phyloP scores from a whole-genome alignment of 1,284 basidiomycete species.

The Coniophora puteana region DNA sequence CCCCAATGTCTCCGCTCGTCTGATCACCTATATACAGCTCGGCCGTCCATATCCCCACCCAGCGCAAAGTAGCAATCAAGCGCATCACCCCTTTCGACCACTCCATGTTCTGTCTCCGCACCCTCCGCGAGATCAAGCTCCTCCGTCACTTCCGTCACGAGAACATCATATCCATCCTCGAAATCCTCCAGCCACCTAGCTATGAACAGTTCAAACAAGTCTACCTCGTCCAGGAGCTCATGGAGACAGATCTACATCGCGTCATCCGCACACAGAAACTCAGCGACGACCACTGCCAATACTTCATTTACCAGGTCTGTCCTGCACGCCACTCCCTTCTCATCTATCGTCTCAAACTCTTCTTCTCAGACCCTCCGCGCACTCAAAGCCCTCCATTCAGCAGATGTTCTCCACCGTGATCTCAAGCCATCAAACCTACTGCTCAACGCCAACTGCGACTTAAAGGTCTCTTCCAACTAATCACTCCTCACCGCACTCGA shows the following conservation, averaged over 20 bases:
- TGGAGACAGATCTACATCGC: slow-evolving; percentile 74
- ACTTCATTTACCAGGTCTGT: slow-evolving; percentile 80
- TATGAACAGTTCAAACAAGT: slow-evolving; percentile 94
- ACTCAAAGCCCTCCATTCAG: slow-evolving; percentile 89
- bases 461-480: slow-evolving; percentile 57
- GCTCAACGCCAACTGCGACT: slow-evolving; percentile 92
- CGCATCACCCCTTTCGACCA: slow-evolving; percentile 93
- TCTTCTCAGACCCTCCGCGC: slow-evolving; percentile 73
- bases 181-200: slow-evolving; percentile 89
- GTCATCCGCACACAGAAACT: slow-evolving; percentile 79
- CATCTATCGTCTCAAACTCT: slow-evolving; percentile 10
- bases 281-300: slow-evolving; percentile 76
- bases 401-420: slow-evolving; percentile 85
- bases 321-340: slow-evolving; percentile 5
- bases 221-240: slow-evolving; percentile 76
- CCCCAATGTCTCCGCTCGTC: slow-evolving; percentile 3
- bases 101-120: slow-evolving; percentile 87
- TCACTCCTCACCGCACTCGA: slow-evolving; percentile 8
- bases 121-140: slow-evolving; percentile 83
- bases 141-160: slow-evolving; percentile 34
- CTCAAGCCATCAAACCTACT: slow-evolving; percentile 92
- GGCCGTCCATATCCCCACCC: slow-evolving; percentile 77
- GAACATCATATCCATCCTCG: slow-evolving; percentile 92
- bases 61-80: slow-evolving; percentile 85
- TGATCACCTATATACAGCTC: slow-evolving; percentile 41